phyloP scores from a whole-genome alignment of 139 green algal species.

The Micractinium conductrix region DNA sequence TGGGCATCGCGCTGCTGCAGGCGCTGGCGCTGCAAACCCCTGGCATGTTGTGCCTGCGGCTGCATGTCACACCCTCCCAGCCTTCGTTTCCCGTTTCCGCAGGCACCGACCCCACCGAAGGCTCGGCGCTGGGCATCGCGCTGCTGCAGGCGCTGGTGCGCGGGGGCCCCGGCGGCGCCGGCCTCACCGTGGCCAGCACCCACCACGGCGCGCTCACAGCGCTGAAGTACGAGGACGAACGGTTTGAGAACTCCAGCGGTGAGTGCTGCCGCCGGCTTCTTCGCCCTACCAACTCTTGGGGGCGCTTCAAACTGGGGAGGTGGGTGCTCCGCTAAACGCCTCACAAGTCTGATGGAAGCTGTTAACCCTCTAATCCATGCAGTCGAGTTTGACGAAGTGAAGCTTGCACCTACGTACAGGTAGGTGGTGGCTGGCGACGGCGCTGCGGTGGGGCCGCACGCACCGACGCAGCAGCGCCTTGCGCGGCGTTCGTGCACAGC shows the following conservation, averaged over 20 bases:
- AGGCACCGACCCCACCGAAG: slow-evolving; percentile 94
- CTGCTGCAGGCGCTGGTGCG: slow-evolving; percentile 70
- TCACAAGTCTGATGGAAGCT: too few species aligned
- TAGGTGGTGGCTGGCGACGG: too few species aligned
- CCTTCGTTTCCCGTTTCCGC: background rate
- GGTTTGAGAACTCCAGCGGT: slow-evolving; percentile 84
- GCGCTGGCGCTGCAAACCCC: background rate
- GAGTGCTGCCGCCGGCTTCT: too few species aligned
- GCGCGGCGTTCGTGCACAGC: too few species aligned
- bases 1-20: background rate
- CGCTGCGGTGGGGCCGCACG: too few species aligned
- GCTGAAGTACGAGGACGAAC: slow-evolving; percentile 84
- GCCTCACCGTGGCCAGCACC: slow-evolving; percentile 84
- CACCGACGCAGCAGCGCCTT: too few species aligned
- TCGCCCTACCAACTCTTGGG: too few species aligned
- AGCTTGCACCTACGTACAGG: slow-evolving; percentile 83
- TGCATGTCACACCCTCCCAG: background rate
- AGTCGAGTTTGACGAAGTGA: slow-evolving; percentile 89
- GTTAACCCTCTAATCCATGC: too few species aligned
- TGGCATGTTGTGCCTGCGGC: background rate
- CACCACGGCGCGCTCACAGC: slow-evolving; percentile 64
- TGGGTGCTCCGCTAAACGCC: too few species aligned
- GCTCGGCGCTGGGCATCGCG: slow-evolving; percentile 87
- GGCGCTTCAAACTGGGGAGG: too few species aligned
- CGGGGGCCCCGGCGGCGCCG: slow-evolving; percentile 60